These are phyloP conservation scores for Syzygium aromaticum DNA, from an alignment of 345 rosid species.

Conservation along the genomic window DNA sequence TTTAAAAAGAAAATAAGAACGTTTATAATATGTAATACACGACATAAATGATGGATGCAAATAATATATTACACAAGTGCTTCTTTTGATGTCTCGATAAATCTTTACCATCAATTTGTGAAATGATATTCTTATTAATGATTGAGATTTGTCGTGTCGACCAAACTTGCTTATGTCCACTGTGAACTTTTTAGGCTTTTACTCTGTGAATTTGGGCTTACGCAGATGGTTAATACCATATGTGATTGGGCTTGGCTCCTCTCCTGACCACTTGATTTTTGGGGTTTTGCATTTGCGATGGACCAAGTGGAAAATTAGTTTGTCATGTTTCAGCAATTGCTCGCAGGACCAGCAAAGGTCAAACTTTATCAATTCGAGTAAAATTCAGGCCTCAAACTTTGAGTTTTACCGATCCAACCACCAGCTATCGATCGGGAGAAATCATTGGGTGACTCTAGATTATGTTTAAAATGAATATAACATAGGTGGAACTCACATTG, in stretches of 20 bases:
- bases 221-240: background rate
- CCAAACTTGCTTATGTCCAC: background rate
- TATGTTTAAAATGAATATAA: background rate
- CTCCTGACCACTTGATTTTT: background rate
- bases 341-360: background rate
- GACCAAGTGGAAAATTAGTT: background rate
- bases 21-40: background rate
- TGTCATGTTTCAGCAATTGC: background rate
- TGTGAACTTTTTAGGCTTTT: background rate
- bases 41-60: fast-evolving
- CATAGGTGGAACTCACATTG: background rate
- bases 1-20: background rate
- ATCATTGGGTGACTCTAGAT: background rate
- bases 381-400: background rate
- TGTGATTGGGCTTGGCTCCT: background rate
- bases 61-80: background rate
- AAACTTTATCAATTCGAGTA: background rate
- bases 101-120: background rate
- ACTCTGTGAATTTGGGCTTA: background rate
- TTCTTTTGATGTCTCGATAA: background rate
- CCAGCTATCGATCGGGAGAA: background rate
- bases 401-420: background rate
- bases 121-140: background rate
- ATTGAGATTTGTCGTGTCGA: background rate
- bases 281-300: background rate